Evolutionary conservation across 2,329 filamentous ascomycete genomes (phyloP).

Genomic region (Verticillium isaacii): DNA sequence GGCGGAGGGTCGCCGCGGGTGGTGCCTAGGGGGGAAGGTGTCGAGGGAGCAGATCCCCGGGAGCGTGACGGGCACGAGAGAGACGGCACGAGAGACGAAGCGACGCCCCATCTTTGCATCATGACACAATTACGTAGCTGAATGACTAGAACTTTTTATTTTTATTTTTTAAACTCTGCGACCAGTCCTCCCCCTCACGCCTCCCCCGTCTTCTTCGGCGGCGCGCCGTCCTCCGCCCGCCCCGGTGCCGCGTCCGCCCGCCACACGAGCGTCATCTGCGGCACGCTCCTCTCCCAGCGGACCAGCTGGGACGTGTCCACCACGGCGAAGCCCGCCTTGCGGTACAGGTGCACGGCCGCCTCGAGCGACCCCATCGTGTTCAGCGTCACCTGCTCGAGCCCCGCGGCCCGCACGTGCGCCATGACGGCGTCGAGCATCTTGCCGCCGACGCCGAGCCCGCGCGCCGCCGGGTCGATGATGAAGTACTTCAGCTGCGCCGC

Average conservation of each 20-base stretch:
- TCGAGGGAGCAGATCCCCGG: no score
- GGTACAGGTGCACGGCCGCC: slow-evolving; percentile 20
- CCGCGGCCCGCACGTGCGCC: slow-evolving; percentile 16
- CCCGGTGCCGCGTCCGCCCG: background rate
- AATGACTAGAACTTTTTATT: no score
- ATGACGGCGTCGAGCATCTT: slow-evolving; percentile 18
- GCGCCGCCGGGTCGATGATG: slow-evolving; percentile 18
- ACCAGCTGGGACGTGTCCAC: slow-evolving; percentile 11
- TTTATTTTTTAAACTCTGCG: no score
- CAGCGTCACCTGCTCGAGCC: slow-evolving; percentile 17
- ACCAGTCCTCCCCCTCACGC: no score
- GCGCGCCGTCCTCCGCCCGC: background rate
- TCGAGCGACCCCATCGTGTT: slow-evolving; percentile 16
- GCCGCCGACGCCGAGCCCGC: slow-evolving; percentile 18
- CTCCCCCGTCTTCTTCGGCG: background rate
- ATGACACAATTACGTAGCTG: no score
- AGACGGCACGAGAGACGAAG: background rate
- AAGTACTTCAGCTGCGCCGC: slow-evolving; percentile 20
- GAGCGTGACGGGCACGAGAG: background rate
- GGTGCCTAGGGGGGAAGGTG: no score
- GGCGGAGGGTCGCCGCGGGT: background rate
- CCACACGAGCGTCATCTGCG: background rate
- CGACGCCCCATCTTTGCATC: no score
- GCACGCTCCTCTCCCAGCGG: slow-evolving; percentile 9
- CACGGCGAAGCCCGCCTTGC: slow-evolving; percentile 17